Percentiles rank a stretch among this genome's conserved stretches.
phyloP scores from a whole-genome alignment of 2,329 filamentous ascomycete species.

The Neonectria ditissima region DNA sequence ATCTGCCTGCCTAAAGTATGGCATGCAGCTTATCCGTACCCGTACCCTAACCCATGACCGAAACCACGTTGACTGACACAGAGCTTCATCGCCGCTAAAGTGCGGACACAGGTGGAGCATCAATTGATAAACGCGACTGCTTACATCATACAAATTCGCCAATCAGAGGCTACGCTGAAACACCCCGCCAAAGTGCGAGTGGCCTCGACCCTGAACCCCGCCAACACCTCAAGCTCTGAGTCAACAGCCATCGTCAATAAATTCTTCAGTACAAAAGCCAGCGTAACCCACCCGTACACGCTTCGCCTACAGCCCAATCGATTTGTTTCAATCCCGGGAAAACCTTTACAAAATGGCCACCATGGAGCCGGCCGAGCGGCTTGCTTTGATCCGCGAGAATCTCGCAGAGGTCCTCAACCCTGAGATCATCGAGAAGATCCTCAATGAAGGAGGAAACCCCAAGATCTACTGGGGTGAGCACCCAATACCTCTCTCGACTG shows the following conservation, averaged over 20 bases:
- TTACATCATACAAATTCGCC: conserved; percentile 8
- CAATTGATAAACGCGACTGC: conserved; percentile 15
- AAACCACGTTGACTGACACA: too few relatives aligned
- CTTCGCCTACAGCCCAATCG: not conserved
- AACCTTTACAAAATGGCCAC: conserved; percentile 17
- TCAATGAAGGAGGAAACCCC: conserved; percentile 76
- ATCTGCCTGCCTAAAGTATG: too few relatives aligned
- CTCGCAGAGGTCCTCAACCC: conserved; percentile 85
- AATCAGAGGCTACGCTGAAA: not conserved
- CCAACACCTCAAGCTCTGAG: conserved; percentile 25
- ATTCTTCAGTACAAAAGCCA: conserved; percentile 11
- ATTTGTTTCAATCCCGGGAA: not conserved
- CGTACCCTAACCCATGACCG: too few relatives aligned
- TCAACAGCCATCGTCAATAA: conserved; percentile 14
- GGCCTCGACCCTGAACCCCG: conserved; percentile 21
- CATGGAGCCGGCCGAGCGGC: conserved; percentile 62
- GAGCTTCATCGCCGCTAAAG: not conserved
- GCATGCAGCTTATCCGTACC: too few relatives aligned
- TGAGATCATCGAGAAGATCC: conserved; percentile 82
- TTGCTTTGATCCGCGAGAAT: conserved; percentile 83
- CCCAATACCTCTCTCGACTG: not conserved
- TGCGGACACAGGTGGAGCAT: not conserved
- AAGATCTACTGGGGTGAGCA: conserved; percentile 84
- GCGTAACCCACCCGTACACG: not conserved
- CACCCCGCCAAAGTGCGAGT: conserved; percentile 24